Evolutionary conservation across 2,329 filamentous ascomycete species (phyloP), one percentile per base, ranked within the genome.

Genomic region (Zymoseptoria pseudotritici): DNA sequence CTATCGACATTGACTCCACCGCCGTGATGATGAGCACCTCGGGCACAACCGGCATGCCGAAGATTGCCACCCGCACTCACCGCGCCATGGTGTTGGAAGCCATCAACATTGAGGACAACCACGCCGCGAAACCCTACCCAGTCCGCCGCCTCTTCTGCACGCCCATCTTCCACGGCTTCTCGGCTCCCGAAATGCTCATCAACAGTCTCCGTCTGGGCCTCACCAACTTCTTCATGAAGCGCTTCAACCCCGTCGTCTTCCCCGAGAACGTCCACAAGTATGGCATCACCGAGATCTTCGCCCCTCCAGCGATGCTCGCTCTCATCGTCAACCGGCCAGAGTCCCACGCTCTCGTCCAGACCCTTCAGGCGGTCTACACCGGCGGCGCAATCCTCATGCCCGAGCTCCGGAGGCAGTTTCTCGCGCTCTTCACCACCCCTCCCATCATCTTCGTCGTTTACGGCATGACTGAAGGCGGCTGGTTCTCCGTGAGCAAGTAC

Each of bases 101-200:
- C 56, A 13, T 60, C 10, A 66, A 68, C 51, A 69, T 72, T 21
- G 59, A 68, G 51, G 69, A 73, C 53, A 63, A 63, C 13, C 78
- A 3, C 75, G 54, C 59, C 3, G 55, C 42, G 7, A 73, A 72
- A 62, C 61, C 65, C 13, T 75, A 74, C 61, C 58, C 63, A 46
- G 74, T 77, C 6, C 75, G 72, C 29, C 75, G 79, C 42, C 68
- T 83, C 8, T 75, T 80, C 62, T 78, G 74, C 58, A 75, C 81
- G 26, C 81, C 80, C 11, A 78, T 82, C 72, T 83, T 83, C 66
- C 81, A 83, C 67, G 74, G 77, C 3, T 82, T 82, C 66, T 77
- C 78, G 5, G 72, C 75, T 0, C 72, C 79, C 3, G 76, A 79
- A 63, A 76, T 78, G 42, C 71, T 80, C 57, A 69, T 81, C 53